A percentile compares a stretch with the other conserved stretches of the same genome.
phyloP scores from a whole-genome alignment of 257 asterid genomes.

The Voacanga thouarsii region DNA sequence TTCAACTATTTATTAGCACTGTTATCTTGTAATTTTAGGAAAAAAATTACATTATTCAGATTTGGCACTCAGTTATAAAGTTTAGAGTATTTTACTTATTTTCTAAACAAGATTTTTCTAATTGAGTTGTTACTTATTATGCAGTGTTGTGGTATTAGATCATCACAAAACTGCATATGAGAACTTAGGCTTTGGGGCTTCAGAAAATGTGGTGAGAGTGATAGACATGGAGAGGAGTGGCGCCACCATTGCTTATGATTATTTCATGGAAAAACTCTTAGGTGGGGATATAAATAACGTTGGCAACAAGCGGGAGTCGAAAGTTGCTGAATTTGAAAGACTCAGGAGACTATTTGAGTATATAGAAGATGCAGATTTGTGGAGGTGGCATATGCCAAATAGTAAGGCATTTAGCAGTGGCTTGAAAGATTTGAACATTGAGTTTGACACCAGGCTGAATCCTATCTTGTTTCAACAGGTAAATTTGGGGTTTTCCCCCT shows the following conservation, averaged over 20 bases:
- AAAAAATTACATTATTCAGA: not conserved
- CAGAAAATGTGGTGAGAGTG: slow-evolving; percentile 55
- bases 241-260: slow-evolving; percentile 89
- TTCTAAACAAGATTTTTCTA: not conserved
- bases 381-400: slow-evolving; percentile 84
- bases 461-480: slow-evolving; percentile 86
- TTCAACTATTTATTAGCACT: not conserved
- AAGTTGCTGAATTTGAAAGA: slow-evolving; percentile 42
- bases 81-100: not conserved
- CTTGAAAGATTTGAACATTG: slow-evolving; percentile 66
- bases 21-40: not conserved
- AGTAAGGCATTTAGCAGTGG: slow-evolving; percentile 93
- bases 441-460: slow-evolving; percentile 61
- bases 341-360: slow-evolving; percentile 67
- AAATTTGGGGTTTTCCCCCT: not conserved
- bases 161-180: slow-evolving; percentile 93
- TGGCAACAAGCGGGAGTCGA: slow-evolving; percentile 13
- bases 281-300: slow-evolving; percentile 20
- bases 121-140: slow-evolving; percentile 6
- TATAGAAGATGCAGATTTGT: slow-evolving; percentile 84
- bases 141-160: slow-evolving; percentile 75
- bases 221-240: slow-evolving; percentile 90
- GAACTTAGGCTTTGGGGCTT: slow-evolving; percentile 47
- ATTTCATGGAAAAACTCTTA: slow-evolving; percentile 69
- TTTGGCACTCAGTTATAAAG: not conserved